Base-by-base conservation (phyloP, 805 yeast genomes). In the Kockiozyma suomiensis region DNA sequence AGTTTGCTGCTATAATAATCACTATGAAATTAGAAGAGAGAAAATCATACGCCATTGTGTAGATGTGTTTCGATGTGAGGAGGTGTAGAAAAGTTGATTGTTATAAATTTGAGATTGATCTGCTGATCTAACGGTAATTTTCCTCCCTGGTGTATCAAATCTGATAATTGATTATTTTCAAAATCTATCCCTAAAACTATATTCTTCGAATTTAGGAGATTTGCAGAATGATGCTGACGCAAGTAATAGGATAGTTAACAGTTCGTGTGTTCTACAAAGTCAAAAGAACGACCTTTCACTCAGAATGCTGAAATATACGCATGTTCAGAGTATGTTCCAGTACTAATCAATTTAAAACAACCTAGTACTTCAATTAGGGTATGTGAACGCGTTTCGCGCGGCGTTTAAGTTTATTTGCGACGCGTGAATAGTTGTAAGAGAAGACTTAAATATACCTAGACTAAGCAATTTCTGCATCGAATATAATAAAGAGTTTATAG, bases 1-100 rank as follows among this genome's bases (percentile, higher is more conserved):
- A 19, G 40, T 55, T 33, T 19, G n/a, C 38, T 38, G 21, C 15
- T n/a, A 21, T 38, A 38, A 38, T 13, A 25, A 28, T 17, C 26
- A 48, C 40, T 26, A 28, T 1, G 19, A 23, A 12, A 23, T 17
- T 12, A 6, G 6, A 13, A 33, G 17, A 38, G 25, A 50, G 10
- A 32, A 19, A 37, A 37, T 52, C 62, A 25, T 58, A 58, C 62
- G 58, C 62, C 62, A 58, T 53, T 35, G 43, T 43, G 32, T 26
- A 45, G 25, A 26, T 45, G 49, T 45, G 33, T 12, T 1, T 26
- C 4, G 33, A 12, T 26, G 49, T 28, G 33, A 17, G 8, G 19
- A 41, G 23, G 21, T 17, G 26, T 41, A 4, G 23, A 17, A 12
- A 41, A 17, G 46, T 17, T 19, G 46, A 21, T 41, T n/a, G n/a